Evolutionary conservation across 768 basidiomycete genomes (phyloP).

Genomic region (Tricholoma terreum): DNA sequence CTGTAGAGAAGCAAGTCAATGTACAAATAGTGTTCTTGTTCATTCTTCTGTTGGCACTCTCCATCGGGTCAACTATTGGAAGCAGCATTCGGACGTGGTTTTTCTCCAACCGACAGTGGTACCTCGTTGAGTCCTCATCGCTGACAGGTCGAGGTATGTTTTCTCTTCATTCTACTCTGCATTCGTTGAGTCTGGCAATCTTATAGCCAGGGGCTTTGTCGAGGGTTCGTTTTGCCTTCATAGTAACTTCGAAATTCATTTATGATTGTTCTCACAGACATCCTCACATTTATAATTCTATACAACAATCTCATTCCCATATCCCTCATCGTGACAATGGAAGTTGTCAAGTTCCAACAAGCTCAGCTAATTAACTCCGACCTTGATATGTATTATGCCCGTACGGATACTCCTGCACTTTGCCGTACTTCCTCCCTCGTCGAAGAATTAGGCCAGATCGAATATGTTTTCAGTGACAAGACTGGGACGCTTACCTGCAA

Average conservation of each 20-base stretch:
- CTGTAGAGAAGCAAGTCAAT: constrained; percentile 95
- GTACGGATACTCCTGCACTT: constrained; percentile 92
- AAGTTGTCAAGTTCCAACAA: constrained; percentile 98
- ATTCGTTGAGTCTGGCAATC: neutral
- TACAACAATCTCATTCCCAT: constrained; percentile 99
- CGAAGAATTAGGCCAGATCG: constrained; percentile 97
- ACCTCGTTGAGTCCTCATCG: constrained; percentile 64
- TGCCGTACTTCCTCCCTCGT: constrained; percentile 98
- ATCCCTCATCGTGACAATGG: constrained; percentile 98
- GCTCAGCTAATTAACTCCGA: constrained; percentile 96
- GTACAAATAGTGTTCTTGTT: constrained; percentile 95
- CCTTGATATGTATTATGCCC: constrained; percentile 96
- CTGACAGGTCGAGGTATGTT: constrained; percentile 61
- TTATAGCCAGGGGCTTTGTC: constrained; percentile 68
- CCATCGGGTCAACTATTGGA: constrained; percentile 89
- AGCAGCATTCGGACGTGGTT: constrained; percentile 91
- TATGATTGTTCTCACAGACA: constrained; percentile 52
- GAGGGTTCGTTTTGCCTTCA: constrained; percentile 54
- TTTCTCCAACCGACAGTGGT: constrained; percentile 87
- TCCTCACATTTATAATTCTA: constrained; percentile 96
- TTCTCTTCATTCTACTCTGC: constrained; percentile 1
- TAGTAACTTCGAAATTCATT: constrained; percentile 12
- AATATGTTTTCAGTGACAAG: constrained; percentile 94
- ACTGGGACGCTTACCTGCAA: constrained; percentile 95
- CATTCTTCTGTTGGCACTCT: constrained; percentile 79